Evolutionary conservation across 495 filamentous ascomycete species (phyloP), one percentile per base, ranked within the genome.

Genomic region (Lasiosphaeria miniovina): DNA sequence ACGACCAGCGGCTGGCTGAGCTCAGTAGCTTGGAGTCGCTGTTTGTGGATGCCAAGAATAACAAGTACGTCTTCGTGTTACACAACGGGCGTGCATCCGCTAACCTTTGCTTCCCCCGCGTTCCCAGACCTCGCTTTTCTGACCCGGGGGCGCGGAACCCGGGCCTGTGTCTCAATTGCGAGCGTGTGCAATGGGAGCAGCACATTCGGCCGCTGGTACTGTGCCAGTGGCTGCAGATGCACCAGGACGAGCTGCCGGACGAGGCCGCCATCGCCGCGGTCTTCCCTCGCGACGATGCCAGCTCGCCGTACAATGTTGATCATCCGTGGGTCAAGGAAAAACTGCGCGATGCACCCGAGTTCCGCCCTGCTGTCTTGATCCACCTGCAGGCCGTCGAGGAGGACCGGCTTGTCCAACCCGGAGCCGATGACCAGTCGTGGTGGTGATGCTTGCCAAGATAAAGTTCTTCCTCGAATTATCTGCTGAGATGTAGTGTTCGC

Each of bases 251-350:
- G 52, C 35, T 60, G 14, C 36, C 24, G 24, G 41, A 49, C 31
- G 31, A 33, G 41, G 36, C 32, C 43, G 31, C 14, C 24, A n/a
- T 31, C 14, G 52, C 36, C 0, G 31, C 17, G 14, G 50, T 52
- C 24, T 52, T 52, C 17, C 9, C 17, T 6, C 31, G 24, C 32
- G 31, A 24, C 43, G 53, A 31, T 31, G 8, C 31, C n/a, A 14
- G 3, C 4, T 12, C 34, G 36, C 15, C 24, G 1, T 60, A 55
- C 36, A 38, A 60, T 40, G 8, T 34, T 4, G 43, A 49, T 10
- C 58, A 60, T 33, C 58, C 58, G 14, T 60, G 58, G 58, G 51
- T 50, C 7, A 49, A 49, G 58, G 58, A 60, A 45, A 60, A 60
- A 52, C 24, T 60, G 58, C 32, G 24, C 33, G 10, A 12, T 3